These are phyloP conservation scores for Starmerella geochares DNA, from an alignment of 805 yeast genomes.

Conservation along the genomic window DNA sequence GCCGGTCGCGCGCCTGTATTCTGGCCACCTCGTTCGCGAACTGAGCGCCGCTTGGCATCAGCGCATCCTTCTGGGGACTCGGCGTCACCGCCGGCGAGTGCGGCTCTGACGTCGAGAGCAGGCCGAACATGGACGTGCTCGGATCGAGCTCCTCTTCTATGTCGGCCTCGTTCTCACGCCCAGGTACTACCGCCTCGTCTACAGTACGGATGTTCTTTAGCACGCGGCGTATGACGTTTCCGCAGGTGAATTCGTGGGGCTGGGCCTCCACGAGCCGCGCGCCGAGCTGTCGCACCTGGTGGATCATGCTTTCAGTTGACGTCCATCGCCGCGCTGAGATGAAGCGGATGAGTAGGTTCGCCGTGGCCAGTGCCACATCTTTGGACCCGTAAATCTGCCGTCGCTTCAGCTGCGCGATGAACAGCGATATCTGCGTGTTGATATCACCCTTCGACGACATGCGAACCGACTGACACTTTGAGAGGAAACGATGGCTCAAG, in stretches of 20 bases:
- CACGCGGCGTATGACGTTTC: constrained; percentile 84
- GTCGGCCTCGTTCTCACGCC: constrained; percentile 10
- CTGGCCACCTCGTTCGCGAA: constrained; percentile 18
- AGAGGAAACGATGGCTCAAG: neutral
- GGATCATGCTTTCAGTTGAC: constrained; percentile 59
- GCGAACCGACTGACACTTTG: neutral
- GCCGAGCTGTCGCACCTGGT: constrained; percentile 66
- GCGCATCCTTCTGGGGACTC: constrained; percentile 3
- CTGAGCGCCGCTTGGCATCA: constrained; percentile 18
- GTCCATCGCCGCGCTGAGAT: constrained; percentile 85
- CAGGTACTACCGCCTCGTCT: constrained; percentile 39
- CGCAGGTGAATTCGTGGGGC: constrained; percentile 80
- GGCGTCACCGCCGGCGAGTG: neutral
- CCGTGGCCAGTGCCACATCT: constrained; percentile 72
- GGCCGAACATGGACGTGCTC: constrained; percentile 63
- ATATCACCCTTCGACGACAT: constrained; percentile 29
- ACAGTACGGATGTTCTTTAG: constrained; percentile 82
- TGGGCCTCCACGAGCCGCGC: constrained; percentile 56
- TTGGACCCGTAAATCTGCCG: constrained; percentile 76
- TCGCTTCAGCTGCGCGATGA: constrained; percentile 49
- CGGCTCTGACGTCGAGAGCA: constrained; percentile 42
- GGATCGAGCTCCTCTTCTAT: constrained; percentile 20
- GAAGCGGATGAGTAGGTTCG: constrained; percentile 77
- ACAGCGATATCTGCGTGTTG: constrained; percentile 28
- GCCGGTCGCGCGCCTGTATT: constrained; percentile 22